A percentile compares a stretch with the other conserved stretches of the same genome.
These are phyloP conservation scores for Corinectria fuckeliana DNA, from an alignment of 2,329 filamentous ascomycete genomes.

Conservation along the genomic window DNA sequence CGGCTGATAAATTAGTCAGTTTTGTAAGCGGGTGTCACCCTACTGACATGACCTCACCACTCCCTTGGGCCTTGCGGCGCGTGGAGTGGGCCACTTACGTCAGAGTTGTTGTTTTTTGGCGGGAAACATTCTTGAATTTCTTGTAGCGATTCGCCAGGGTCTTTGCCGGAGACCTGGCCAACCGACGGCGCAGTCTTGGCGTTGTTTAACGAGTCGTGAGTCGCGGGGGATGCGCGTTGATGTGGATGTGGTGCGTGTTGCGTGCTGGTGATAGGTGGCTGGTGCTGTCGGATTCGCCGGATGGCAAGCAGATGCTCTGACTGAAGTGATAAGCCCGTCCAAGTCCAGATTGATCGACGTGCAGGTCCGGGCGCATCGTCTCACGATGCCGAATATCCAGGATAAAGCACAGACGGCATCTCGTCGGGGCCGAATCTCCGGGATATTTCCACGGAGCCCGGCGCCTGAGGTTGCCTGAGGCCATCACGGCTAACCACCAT, in stretches of 20 bases:
- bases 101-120: background rate
- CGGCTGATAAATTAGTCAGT: background rate
- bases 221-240: background rate
- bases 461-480: background rate
- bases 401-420: background rate
- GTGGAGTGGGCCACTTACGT: background rate
- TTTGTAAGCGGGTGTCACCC: background rate
- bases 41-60: background rate
- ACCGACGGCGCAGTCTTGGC: background rate
- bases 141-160: background rate
- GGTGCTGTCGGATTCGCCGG: background rate
- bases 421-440: background rate
- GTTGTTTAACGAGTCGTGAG: background rate
- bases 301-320: background rate
- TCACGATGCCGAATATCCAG: background rate
- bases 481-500: background rate
- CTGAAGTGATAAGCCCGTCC: background rate
- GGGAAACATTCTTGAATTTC: background rate
- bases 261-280: too few species aligned
- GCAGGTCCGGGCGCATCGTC: background rate
- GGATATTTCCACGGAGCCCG: background rate
- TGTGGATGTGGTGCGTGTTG: background rate
- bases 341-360: background rate
- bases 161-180: background rate
- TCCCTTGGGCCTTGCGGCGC: background rate